Percentiles rank a stretch among this genome's conserved stretches.
phyloP scores from a whole-genome alignment of 192 early-diverging fungal genomes.

The Gorgonomyces haynaldii region DNA sequence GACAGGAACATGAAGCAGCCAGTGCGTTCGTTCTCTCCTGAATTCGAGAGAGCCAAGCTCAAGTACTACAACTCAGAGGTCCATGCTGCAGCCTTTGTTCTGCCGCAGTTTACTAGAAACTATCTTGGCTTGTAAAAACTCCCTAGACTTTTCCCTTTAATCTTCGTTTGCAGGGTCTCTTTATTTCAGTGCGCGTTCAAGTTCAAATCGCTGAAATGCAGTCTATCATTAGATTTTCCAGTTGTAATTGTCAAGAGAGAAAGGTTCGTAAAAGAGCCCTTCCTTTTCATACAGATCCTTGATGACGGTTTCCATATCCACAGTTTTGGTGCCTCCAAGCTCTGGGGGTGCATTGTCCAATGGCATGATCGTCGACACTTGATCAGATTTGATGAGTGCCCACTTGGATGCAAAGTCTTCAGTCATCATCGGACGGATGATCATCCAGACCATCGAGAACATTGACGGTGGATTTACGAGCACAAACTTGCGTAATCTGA shows the following conservation, averaged over 20 bases:
- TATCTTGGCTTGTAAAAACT: too few relatives aligned
- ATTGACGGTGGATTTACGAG: slow-evolving; percentile 3
- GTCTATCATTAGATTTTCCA: too few relatives aligned
- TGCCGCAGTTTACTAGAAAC: slow-evolving; percentile 83
- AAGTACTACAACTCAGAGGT: slow-evolving; percentile 92
- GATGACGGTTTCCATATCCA: background rate
- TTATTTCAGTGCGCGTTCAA: too few relatives aligned
- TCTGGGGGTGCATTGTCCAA: background rate
- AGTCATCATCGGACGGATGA: slow-evolving; percentile 6
- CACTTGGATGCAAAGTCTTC: slow-evolving; percentile 5
- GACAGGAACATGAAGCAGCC: slow-evolving; percentile 65
- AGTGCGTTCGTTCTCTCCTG: slow-evolving; percentile 56
- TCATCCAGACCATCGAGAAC: slow-evolving; percentile 7
- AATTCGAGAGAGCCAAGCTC: slow-evolving; percentile 71
- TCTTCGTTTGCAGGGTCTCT: too few relatives aligned
- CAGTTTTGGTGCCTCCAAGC: background rate
- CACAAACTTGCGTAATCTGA: slow-evolving; percentile 9
- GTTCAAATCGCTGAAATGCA: too few relatives aligned
- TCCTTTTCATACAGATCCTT: background rate
- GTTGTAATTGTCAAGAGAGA: too few relatives aligned
- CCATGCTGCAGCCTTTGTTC: slow-evolving; percentile 81
- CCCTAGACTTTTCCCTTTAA: too few relatives aligned
- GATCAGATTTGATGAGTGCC: background rate
- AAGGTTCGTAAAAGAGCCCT: too few relatives aligned
- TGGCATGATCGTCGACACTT: background rate